Percentiles rank a stretch among this genome's conserved stretches.
phyloP scores from a whole-genome alignment of 2,329 filamentous ascomycete species.

The Stemphylium vesicarium region DNA sequence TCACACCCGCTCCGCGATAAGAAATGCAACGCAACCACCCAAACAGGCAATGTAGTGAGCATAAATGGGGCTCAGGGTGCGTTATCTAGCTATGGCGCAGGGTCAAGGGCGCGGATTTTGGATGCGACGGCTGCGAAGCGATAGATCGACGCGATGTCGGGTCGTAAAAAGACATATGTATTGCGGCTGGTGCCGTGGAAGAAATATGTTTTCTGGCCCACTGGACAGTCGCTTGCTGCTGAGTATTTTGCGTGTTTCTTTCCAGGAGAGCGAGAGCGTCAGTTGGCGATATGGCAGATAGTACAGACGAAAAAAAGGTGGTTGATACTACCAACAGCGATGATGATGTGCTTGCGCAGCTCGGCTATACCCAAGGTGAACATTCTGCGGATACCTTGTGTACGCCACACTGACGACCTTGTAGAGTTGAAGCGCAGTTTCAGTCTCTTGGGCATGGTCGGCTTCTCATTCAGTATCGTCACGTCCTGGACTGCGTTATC shows the following conservation, averaged over 20 bases:
- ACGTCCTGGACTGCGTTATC: slow-evolving; percentile 65
- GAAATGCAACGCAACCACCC: slow-evolving; percentile 9
- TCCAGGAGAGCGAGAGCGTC: too few relatives aligned
- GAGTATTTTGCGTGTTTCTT: not conserved
- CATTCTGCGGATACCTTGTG: not conserved
- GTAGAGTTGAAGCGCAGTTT: slow-evolving; percentile 64
- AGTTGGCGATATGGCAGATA: slow-evolving; percentile 12
- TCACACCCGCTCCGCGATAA: slow-evolving; percentile 26
- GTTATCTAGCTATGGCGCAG: slow-evolving; percentile 14
- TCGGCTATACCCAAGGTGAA: slow-evolving; percentile 51
- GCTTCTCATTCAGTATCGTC: slow-evolving; percentile 65
- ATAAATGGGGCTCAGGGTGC: not conserved
- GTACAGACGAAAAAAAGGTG: slow-evolving; percentile 33
- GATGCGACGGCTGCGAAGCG: not conserved
- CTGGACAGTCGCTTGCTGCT: not conserved
- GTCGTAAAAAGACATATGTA: slow-evolving; percentile 5
- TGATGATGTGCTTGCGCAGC: slow-evolving; percentile 49
- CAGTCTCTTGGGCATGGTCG: slow-evolving; percentile 63
- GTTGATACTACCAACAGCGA: slow-evolving; percentile 34
- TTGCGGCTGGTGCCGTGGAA: not conserved
- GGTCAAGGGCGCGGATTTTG: not conserved
- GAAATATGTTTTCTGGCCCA: too few relatives aligned
- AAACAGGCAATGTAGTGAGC: slow-evolving; percentile 4
- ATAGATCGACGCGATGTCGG: slow-evolving; percentile 14
- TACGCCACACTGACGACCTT: not conserved